Base-by-base conservation (phyloP, 306 rosid species). In the Elaeagnus macrophylla region DNA sequence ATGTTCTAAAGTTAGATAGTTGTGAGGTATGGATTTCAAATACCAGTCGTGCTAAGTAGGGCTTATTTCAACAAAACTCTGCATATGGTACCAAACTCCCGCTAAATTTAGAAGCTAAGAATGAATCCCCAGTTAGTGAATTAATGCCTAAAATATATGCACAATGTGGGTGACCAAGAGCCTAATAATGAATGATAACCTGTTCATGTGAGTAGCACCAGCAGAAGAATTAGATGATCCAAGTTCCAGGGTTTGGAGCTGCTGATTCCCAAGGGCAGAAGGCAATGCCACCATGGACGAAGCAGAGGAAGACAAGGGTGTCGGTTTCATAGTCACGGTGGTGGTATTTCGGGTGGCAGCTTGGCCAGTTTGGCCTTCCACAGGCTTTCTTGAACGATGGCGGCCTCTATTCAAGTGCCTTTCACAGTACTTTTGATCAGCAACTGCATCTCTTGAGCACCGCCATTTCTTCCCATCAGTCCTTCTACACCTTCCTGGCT, bases 361-460 rank as follows among this genome's bases (percentile, higher is more conserved):
- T 36, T 75, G 89, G 85, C 94, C 90, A n/a, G 81, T 60, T 65
- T 80, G 95, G 78, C 86, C 86, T 89, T 89, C 99, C 99, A 91
- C 99, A 91, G 93, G 99, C 99, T 91, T 91, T 91, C 97, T 89
- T 89, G 97, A 89, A 89, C 95, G 97, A 68, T 89, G 97, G 75
- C 97, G 95, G 72, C 97, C 97, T 68, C 95, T 78, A 79, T 89
- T 89, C 83, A 89, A 78, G 65, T 89, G 97, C 70, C 94, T 79
- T 69, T 89, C 97, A 35, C 97, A 89, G 55, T 89, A 91, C 61
- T 89, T 89, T 76, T 89, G 95, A 66, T 89, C 95, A 5, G 84
- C 85, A 37, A 85, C 95, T 32, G 95, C 95, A 64, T 89, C 95
- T 74, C 99, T 87, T 7, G 96, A 87, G 94, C 99, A 93, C 67